Evolutionary conservation across 495 filamentous ascomycete species (phyloP).

Genomic region (Aspergillus taichungensis): DNA sequence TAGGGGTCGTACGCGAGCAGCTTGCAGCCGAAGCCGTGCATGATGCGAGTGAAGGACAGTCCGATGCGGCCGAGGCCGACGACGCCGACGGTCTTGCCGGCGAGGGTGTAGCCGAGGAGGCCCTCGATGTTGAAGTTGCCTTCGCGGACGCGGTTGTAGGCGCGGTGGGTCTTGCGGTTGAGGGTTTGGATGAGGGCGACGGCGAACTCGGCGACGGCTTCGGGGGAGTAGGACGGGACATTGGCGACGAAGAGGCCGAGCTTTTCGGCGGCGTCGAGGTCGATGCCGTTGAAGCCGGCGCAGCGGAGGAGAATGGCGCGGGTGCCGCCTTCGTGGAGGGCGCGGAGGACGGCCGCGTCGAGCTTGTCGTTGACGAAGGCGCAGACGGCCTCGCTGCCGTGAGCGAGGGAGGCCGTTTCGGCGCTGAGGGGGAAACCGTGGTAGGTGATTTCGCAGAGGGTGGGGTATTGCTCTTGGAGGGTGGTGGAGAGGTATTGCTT

Average conservation of each 20-base stretch:
- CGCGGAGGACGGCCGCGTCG: conserved; percentile 38
- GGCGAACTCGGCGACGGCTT: conserved; percentile 66
- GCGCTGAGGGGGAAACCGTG: conserved; percentile 48
- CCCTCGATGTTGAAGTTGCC: conserved; percentile 62
- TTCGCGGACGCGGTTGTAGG: conserved; percentile 64
- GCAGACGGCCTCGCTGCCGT: conserved; percentile 50
- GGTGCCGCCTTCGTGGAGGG: conserved; percentile 39
- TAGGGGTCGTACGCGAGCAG: conserved; percentile 53
- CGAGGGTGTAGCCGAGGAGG: conserved; percentile 50
- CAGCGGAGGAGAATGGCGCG: conserved; percentile 56
- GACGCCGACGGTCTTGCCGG: conserved; percentile 47
- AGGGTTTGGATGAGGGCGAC: conserved; percentile 59
- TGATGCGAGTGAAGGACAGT: conserved; percentile 33
- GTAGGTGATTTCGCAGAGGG: conserved; percentile 35
- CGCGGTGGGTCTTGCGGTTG: conserved; percentile 62
- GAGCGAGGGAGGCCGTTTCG: conserved; percentile 48
- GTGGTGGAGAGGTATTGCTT: conserved; percentile 37
- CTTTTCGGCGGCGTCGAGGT: conserved; percentile 44
- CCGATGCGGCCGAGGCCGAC: conserved; percentile 30
- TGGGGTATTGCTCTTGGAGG: conserved; percentile 10
- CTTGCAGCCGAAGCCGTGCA: conserved; percentile 52
- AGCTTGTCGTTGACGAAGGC: conserved; percentile 65
- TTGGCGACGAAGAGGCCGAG: conserved; percentile 57
- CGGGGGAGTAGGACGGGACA: conserved; percentile 61
- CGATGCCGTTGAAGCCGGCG: conserved; percentile 63